These are phyloP conservation scores for Thecaphora frezii DNA, from an alignment of 1,284 basidiomycete genomes.

Conservation along the genomic window DNA sequence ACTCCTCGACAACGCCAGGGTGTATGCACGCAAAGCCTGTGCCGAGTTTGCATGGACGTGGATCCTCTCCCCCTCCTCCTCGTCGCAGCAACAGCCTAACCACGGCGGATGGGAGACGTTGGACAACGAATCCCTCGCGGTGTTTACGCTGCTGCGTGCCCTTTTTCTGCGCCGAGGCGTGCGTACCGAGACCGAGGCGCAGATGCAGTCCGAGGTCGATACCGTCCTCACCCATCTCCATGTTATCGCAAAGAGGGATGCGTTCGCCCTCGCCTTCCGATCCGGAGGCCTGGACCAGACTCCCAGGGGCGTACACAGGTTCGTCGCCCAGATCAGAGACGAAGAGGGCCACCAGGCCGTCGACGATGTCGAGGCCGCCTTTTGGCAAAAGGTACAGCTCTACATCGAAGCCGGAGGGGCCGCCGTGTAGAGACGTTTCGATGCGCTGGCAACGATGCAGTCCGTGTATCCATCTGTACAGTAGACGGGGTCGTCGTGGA, in stretches of 20 bases:
- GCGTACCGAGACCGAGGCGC: too few relatives aligned
- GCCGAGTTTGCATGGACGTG: slow-evolving; percentile 37
- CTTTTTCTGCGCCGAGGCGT: background rate
- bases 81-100: slow-evolving; percentile 7
- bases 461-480: too few relatives aligned
- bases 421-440: too few relatives aligned
- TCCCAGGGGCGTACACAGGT: slow-evolving; percentile 15
- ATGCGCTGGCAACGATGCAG: too few relatives aligned
- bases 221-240: too few relatives aligned
- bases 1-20: slow-evolving; percentile 37
- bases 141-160: slow-evolving; percentile 20
- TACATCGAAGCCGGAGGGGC: background rate
- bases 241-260: too few relatives aligned
- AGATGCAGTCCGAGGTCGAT: too few relatives aligned
- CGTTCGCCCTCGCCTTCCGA: slow-evolving; percentile 4
- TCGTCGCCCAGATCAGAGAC: slow-evolving; percentile 19
- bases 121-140: slow-evolving; percentile 20
- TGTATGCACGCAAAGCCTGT: slow-evolving; percentile 38
- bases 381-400: slow-evolving; percentile 21
- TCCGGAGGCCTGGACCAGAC: slow-evolving; percentile 12
- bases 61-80: slow-evolving; percentile 13
- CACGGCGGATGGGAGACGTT: slow-evolving; percentile 38
- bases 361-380: slow-evolving; percentile 10
- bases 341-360: slow-evolving; percentile 17
- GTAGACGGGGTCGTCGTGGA: too few relatives aligned